Evolutionary conservation across 306 rosid genomes (phyloP).

Genomic region (Castanea mollissima): DNA sequence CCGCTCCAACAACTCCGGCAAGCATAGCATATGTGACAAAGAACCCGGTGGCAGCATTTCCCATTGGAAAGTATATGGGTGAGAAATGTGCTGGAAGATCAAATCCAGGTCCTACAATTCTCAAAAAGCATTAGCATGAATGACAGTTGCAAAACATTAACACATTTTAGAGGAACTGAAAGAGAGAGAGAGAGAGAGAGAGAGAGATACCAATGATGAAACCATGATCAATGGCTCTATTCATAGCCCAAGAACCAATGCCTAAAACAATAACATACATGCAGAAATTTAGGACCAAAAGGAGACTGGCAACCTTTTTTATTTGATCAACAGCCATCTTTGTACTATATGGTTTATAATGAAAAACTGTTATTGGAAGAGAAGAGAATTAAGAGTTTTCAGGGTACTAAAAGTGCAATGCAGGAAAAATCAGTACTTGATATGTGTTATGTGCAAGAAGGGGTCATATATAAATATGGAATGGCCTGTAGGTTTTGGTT

Average conservation of each 20-base stretch:
- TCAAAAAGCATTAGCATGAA: conserved; percentile 22
- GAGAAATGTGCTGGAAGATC: conserved; percentile 86
- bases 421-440: conserved; percentile 13
- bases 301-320: conserved; percentile 67
- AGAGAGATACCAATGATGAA: conserved; percentile 62
- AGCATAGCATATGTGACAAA: conserved; percentile 77
- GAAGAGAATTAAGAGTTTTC: conserved; percentile 10
- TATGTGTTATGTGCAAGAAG: conserved; percentile 25
- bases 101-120: conserved; percentile 55
- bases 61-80: conserved; percentile 90
- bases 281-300: conserved; percentile 77
- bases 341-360: not conserved
- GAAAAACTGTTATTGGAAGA: conserved; percentile 5
- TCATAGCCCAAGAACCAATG: conserved; percentile 96
- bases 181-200: not conserved
- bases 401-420: conserved; percentile 19
- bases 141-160: conserved; percentile 4
- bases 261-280: conserved; percentile 85
- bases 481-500: conserved; percentile 41
- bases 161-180: not conserved
- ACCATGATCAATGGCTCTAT: conserved; percentile 80
- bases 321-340: conserved; percentile 63
- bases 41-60: conserved; percentile 98
- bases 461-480: conserved; percentile 18
- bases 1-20: conserved; percentile 88